Evolutionary conservation across 2,329 filamentous ascomycete species (phyloP), one percentile per base, ranked within the genome.

Genomic region (Colletotrichum camelliae): DNA sequence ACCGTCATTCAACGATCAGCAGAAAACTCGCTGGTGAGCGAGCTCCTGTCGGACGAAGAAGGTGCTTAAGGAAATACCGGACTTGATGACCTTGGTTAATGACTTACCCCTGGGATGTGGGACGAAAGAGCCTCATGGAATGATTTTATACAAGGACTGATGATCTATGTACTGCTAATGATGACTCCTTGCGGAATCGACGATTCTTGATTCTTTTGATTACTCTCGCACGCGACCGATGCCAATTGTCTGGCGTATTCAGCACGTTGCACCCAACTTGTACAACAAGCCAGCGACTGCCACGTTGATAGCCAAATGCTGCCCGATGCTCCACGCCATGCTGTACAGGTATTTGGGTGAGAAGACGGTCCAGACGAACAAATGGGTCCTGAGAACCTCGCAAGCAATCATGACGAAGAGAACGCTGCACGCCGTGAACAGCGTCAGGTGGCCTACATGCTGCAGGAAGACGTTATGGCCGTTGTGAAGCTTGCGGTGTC

Each of bases 331-430:
- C 97, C 97, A 99, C 16, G 94, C 95, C 88, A 97, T 94, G 78
- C 93, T 94, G 83, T 98, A 99, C 79, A 99, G 86, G 84, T 96
- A 98, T 84, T 98, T 99, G 0, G 97, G 97, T 78, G 95, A 98
- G 84, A 99, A 99, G 13, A 99, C 97, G 1, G 96, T 98, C 97
- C 97, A 99, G 77, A 99, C 96, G 83, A 99, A 99, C 74, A 99
- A 84, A 88, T 99, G 97, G 35, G 95, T 95, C 79, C 96, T 89
- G 81, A 99, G 84, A 9, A 91, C 88, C 64, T 94, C 96, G 84
- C 97, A 99, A 18, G 96, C 96, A 16, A 90, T 91, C 96, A 98
- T 98, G 29, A 98, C 93, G 62, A 92, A 93, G 4, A 92, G 85
- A 69, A 95, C 85, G 77, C 92, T 92, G 2, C 88, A 87, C 1